phyloP scores from a whole-genome alignment of 495 filamentous ascomycete species.

The Daldinia loculata region DNA sequence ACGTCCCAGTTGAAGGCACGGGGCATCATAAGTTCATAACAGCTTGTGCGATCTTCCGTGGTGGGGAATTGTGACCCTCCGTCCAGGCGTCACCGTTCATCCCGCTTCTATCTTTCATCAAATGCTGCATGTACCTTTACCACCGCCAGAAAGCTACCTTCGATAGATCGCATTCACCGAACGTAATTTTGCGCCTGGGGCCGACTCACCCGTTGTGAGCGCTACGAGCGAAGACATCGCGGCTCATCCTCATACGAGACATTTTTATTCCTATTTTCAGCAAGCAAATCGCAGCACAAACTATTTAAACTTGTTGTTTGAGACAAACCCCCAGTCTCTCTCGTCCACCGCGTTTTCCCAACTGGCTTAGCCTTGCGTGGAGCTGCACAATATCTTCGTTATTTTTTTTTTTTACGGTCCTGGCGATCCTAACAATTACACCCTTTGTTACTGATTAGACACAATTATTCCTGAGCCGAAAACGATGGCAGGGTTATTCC shows the following conservation, averaged over 20 bases:
- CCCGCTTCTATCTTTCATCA: slow-evolving; percentile 47
- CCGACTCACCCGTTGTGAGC: slow-evolving; percentile 45
- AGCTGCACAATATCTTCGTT: slow-evolving; percentile 30
- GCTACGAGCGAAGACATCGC: slow-evolving; percentile 45
- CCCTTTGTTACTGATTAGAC: slow-evolving; percentile 23
- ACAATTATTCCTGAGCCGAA: slow-evolving; percentile 22
- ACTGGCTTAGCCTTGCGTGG: slow-evolving; percentile 38
- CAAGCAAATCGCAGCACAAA: slow-evolving; percentile 49
- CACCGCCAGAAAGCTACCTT: slow-evolving; percentile 43
- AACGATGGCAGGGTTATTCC: slow-evolving; percentile 87
- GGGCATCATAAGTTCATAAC: slow-evolving; percentile 49
- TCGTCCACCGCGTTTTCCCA: slow-evolving; percentile 44
- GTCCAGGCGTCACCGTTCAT: slow-evolving; percentile 48
- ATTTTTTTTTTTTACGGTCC: slow-evolving; percentile 26
- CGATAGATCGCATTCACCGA: slow-evolving; percentile 45
- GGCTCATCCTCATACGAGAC: slow-evolving; percentile 55
- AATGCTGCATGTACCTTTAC: slow-evolving; percentile 48
- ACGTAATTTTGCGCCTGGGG: slow-evolving; percentile 43
- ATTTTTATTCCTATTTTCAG: slow-evolving; percentile 56
- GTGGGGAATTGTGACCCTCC: slow-evolving; percentile 51
- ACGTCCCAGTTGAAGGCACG: slow-evolving; percentile 50
- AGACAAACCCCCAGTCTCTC: slow-evolving; percentile 43
- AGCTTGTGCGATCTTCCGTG: slow-evolving; percentile 51
- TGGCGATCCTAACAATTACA: slow-evolving; percentile 12
- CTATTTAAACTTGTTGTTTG: slow-evolving; percentile 48